These are phyloP conservation scores for Immersiporthe knoxdaviesiana DNA, from an alignment of 2,329 filamentous ascomycete genomes.

Conservation along the genomic window DNA sequence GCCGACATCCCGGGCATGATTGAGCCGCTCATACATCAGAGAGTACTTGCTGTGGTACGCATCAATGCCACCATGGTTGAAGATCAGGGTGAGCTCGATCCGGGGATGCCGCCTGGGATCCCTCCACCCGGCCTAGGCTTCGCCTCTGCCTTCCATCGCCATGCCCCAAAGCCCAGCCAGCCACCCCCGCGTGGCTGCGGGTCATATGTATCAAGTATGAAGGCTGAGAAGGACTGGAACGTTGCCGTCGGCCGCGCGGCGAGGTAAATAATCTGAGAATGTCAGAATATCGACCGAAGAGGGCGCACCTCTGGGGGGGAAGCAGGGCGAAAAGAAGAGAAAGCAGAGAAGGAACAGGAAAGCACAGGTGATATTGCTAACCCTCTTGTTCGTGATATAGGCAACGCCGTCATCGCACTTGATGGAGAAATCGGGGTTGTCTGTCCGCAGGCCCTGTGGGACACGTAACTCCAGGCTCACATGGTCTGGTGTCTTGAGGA, in stretches of 20 bases:
- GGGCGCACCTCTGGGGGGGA: slow-evolving; percentile 13
- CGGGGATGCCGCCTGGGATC: slow-evolving; percentile 74
- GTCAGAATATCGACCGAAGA: slow-evolving; percentile 33
- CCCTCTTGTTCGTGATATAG: slow-evolving; percentile 84
- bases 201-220: slow-evolving; percentile 85
- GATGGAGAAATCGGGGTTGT: slow-evolving; percentile 62
- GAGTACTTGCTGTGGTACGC: slow-evolving; percentile 87
- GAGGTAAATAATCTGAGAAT: slow-evolving; percentile 78
- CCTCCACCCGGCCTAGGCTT: slow-evolving; percentile 83
- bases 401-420: slow-evolving; percentile 76
- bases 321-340: neutral
- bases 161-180: slow-evolving; percentile 84
- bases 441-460: slow-evolving; percentile 65
- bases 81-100: slow-evolving; percentile 82
- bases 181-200: slow-evolving; percentile 72
- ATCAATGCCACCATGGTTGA: slow-evolving; percentile 93
- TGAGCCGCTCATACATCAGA: slow-evolving; percentile 78
- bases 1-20: slow-evolving; percentile 78
- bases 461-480: slow-evolving; percentile 77
- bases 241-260: slow-evolving; percentile 69
- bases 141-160: slow-evolving; percentile 82
- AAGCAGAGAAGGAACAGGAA: neutral
- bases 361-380: slow-evolving; percentile 47
- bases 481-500: slow-evolving; percentile 79
- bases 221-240: slow-evolving; percentile 86